Percentiles rank a stretch among this genome's conserved stretches.
phyloP scores from a whole-genome alignment of 352 stramenopile species.

The Globisporangium megalacanthum region DNA sequence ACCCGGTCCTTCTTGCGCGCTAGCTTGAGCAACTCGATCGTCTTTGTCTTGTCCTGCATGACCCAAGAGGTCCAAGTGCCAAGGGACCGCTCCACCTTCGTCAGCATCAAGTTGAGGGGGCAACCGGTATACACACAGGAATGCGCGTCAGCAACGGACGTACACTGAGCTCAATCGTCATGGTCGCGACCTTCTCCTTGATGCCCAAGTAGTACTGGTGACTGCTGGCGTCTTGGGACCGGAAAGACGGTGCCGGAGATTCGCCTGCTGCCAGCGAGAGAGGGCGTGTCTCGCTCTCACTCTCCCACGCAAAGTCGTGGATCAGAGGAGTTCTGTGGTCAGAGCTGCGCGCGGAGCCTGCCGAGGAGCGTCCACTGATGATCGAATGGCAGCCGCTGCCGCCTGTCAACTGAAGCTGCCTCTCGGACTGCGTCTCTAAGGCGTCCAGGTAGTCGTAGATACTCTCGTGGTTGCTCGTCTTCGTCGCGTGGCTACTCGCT shows the following conservation, averaged over 20 bases:
- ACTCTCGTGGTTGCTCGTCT: constrained; percentile 11
- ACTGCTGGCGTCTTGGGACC: constrained; percentile 35
- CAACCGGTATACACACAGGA: no score
- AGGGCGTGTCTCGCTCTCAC: constrained; percentile 4
- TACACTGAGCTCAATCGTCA: constrained; percentile 77
- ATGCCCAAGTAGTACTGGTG: constrained; percentile 66
- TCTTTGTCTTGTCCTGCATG: constrained; percentile 76
- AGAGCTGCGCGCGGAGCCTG: constrained; percentile 6
- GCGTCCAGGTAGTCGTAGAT: constrained; percentile 83
- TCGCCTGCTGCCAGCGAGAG: neutral
- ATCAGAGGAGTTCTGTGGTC: constrained; percentile 4
- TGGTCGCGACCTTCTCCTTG: constrained; percentile 74
- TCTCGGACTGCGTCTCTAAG: constrained; percentile 55
- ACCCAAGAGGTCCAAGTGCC: neutral
- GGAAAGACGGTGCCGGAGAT: constrained; percentile 25
- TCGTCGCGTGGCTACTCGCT: constrained; percentile 16
- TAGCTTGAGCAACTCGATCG: constrained; percentile 73
- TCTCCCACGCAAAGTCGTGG: constrained; percentile 34
- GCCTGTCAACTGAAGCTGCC: constrained; percentile 32
- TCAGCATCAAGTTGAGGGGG: no score
- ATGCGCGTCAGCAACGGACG: constrained; percentile 14
- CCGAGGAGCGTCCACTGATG: constrained; percentile 7
- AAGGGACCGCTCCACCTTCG: neutral
- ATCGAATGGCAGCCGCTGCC: constrained; percentile 8
- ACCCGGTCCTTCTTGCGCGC: constrained; percentile 70